Conservation (phyloP, 2,329 filamentous ascomycete species). For the Laburnicola sp. region DNA sequence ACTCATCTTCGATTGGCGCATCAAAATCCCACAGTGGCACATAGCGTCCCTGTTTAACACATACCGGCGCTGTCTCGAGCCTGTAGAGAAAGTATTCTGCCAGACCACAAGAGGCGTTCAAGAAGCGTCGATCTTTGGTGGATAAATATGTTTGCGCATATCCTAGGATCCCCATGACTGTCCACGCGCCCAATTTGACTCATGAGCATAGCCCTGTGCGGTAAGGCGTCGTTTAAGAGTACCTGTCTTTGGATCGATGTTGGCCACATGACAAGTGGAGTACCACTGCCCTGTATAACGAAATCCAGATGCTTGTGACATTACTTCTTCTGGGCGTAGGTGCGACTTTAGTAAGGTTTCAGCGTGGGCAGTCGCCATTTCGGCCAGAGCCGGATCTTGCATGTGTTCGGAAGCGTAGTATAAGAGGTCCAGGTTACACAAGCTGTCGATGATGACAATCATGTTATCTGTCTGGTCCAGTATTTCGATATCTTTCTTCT, state of each 20-base stretch:
- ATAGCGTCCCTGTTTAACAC: slow-evolving; percentile 18
- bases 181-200: slow-evolving; percentile 50
- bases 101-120: slow-evolving; percentile 46
- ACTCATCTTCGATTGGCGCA: slow-evolving; percentile 43
- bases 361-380: slow-evolving; percentile 48
- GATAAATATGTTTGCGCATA: slow-evolving; percentile 49
- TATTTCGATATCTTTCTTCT: slow-evolving; percentile 47
- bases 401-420: slow-evolving; percentile 47
- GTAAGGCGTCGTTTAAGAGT: slow-evolving; percentile 45
- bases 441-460: slow-evolving; percentile 48
- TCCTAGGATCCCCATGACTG: slow-evolving; percentile 52
- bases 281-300: slow-evolving; percentile 23
- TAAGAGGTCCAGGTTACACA: slow-evolving; percentile 45
- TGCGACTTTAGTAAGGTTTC: slow-evolving; percentile 47
- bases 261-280: slow-evolving; percentile 47
- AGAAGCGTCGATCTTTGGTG: slow-evolving; percentile 46
- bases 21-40: slow-evolving; percentile 56
- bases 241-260: slow-evolving; percentile 46
- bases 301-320: slow-evolving; percentile 5
- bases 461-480: slow-evolving; percentile 43
- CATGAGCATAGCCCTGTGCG: slow-evolving; percentile 49
- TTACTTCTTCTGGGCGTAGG: slow-evolving; percentile 41
- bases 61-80: slow-evolving; percentile 33
- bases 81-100: slow-evolving; percentile 51
- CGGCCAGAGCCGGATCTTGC: slow-evolving; percentile 34